These are phyloP conservation scores for Metschnikowia aberdeeniae DNA, from an alignment of 805 yeast genomes.

Conservation along the genomic window DNA sequence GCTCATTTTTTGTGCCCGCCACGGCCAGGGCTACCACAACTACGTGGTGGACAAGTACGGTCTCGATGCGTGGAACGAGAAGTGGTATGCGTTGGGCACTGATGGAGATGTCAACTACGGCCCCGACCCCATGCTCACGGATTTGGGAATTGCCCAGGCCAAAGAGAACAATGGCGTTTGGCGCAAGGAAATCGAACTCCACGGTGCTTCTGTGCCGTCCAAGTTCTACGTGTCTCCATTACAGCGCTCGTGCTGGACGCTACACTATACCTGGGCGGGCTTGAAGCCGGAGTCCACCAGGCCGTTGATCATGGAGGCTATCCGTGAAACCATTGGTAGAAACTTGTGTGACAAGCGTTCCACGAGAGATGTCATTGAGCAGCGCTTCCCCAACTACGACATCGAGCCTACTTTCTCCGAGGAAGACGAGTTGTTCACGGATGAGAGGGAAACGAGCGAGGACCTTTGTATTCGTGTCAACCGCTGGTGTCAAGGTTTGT, in stretches of 20 bases:
- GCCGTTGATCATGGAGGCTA: slow-evolving; percentile 38
- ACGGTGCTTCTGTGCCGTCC: slow-evolving; percentile 55
- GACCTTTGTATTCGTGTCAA: slow-evolving; percentile 51
- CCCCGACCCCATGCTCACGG: slow-evolving; percentile 59
- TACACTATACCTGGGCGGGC: slow-evolving; percentile 48
- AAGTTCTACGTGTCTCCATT: slow-evolving; percentile 59
- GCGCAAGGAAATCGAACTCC: slow-evolving; percentile 36
- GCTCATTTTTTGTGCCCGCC: slow-evolving; percentile 54
- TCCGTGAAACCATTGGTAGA: slow-evolving; percentile 59
- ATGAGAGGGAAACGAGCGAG: slow-evolving; percentile 44
- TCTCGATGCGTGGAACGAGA: slow-evolving; percentile 49
- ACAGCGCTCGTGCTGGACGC: slow-evolving; percentile 59
- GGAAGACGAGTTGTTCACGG: slow-evolving; percentile 45
- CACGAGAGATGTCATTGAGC: slow-evolving; percentile 30
- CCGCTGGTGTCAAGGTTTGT: slow-evolving; percentile 37
- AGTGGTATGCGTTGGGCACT: slow-evolving; percentile 50
- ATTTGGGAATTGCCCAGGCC: slow-evolving; percentile 54
- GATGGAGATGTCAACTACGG: slow-evolving; percentile 56
- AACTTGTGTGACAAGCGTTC: slow-evolving; percentile 61
- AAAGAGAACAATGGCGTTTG: slow-evolving; percentile 42
- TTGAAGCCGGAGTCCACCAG: slow-evolving; percentile 18
- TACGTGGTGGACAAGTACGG: slow-evolving; percentile 54
- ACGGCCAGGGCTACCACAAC: slow-evolving; percentile 70
- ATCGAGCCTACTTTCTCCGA: slow-evolving; percentile 45
- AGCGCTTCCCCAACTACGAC: slow-evolving; percentile 39